phyloP scores from a whole-genome alignment of 768 basidiomycete species.

The Termitomyces sp. region DNA sequence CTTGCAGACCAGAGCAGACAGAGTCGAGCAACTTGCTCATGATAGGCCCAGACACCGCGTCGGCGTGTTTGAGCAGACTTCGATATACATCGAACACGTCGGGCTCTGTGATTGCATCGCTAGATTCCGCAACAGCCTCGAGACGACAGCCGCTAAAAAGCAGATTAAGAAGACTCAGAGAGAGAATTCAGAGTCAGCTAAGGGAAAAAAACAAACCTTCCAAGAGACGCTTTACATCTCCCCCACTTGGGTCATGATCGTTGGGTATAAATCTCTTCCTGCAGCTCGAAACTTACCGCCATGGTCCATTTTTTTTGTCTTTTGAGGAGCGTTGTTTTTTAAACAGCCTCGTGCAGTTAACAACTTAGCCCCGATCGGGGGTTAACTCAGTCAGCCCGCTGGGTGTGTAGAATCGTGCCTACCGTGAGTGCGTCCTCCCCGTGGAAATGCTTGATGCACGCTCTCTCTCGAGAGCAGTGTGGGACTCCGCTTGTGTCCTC shows the following conservation, averaged over 20 bases:
- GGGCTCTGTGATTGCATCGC: slow-evolving; percentile 64
- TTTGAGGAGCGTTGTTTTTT: too few relatives aligned
- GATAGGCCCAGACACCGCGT: slow-evolving; percentile 54
- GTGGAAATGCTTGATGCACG: too few relatives aligned
- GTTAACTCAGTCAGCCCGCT: too few relatives aligned
- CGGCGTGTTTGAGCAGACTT: slow-evolving; percentile 74
- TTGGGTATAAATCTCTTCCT: slow-evolving; percentile 73
- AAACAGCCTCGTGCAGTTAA: too few relatives aligned
- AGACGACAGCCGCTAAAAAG: slow-evolving; percentile 69
- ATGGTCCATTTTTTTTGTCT: too few relatives aligned
- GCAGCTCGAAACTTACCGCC: slow-evolving; percentile 62
- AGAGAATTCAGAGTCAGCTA: neutral
- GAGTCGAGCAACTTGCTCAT: slow-evolving; percentile 90
- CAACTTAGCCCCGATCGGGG: too few relatives aligned
- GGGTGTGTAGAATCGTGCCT: too few relatives aligned
- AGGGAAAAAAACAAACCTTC: slow-evolving; percentile 46
- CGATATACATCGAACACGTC: slow-evolving; percentile 81
- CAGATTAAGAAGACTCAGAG: neutral
- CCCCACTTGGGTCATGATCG: slow-evolving; percentile 60
- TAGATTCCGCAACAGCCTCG: slow-evolving; percentile 72
- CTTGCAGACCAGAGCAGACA: slow-evolving; percentile 68
- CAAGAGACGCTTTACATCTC: slow-evolving; percentile 52
- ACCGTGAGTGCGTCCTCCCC: too few relatives aligned
- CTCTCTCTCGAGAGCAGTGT: too few relatives aligned
- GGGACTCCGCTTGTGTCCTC: too few relatives aligned